Evolutionary conservation across 371 early-diverging fungal genomes (phyloP).

Genomic region (Dichotomocladium elegans): DNA sequence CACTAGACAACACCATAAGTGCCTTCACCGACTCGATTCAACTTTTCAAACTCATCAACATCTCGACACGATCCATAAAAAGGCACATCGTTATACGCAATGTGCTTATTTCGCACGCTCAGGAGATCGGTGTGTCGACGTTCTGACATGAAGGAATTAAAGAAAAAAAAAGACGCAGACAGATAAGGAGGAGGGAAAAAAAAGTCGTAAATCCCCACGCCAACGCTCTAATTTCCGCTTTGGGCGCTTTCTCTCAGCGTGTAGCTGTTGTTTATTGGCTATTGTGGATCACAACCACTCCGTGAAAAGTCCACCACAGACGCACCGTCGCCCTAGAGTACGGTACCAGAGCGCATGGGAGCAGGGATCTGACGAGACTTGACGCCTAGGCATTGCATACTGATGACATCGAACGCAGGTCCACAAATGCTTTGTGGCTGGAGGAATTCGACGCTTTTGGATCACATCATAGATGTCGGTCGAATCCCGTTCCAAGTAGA

Average conservation of each 20-base stretch:
- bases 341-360: conserved; percentile 33
- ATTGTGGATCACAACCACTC: neutral
- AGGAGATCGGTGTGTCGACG: conserved; percentile 9
- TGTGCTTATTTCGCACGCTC: conserved; percentile 22
- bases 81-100: conserved; percentile 27
- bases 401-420: conserved; percentile 32
- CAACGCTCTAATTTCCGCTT: neutral
- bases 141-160: no score
- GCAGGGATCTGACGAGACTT: conserved; percentile 20
- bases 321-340: conserved; percentile 28
- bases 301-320: conserved; percentile 38
- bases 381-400: conserved; percentile 8
- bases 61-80: conserved; percentile 59
- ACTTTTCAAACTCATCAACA: conserved; percentile 64
- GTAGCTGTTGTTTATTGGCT: no score
- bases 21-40: conserved; percentile 75
- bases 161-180: no score
- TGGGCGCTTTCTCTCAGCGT: no score
- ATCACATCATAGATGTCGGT: conserved; percentile 27
- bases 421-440: conserved; percentile 11
- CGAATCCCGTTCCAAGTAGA: conserved; percentile 27
- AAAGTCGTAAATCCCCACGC: neutral
- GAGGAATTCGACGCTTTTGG: conserved; percentile 24
- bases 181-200: no score
- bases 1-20: conserved; percentile 90